Evolutionary conservation across 2,329 filamentous ascomycete genomes (phyloP).

Genomic region (Myotisia sp.): DNA sequence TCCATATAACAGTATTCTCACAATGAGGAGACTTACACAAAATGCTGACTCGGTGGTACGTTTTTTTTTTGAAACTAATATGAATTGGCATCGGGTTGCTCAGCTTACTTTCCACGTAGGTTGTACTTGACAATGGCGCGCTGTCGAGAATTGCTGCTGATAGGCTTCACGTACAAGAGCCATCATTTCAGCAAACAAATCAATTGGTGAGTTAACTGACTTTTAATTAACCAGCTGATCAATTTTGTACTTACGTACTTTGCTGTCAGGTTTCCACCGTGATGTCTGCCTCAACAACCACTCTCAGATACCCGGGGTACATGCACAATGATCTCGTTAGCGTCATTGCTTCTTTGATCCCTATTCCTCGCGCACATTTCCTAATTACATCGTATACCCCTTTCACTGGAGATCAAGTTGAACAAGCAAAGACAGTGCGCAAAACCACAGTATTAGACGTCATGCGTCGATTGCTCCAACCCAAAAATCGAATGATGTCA

Average conservation of each 20-base stretch:
- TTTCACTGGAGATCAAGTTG: conserved; percentile 90
- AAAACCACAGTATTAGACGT: conserved; percentile 97
- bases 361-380: conserved; percentile 93
- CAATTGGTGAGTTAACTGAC: conserved; percentile 53
- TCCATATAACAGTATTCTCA: conserved; percentile 90
- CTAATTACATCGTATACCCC: conserved; percentile 97
- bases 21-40: conserved; percentile 80
- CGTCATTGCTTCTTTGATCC: conserved; percentile 89
- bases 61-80: conserved; percentile 6
- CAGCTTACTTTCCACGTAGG: conserved; percentile 26
- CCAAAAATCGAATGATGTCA: conserved; percentile 98
- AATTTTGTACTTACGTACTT: conserved; percentile 3
- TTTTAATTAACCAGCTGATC: neutral
- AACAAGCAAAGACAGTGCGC: conserved; percentile 91
- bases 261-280: conserved; percentile 63
- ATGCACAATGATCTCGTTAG: conserved; percentile 99
- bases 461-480: conserved; percentile 87
- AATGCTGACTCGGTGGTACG: conserved; percentile 86
- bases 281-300: conserved; percentile 96
- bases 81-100: neutral
- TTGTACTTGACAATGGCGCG: conserved; percentile 91
- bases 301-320: conserved; percentile 90
- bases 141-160: conserved; percentile 88
- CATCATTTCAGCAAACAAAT: conserved; percentile 94
- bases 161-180: conserved; percentile 83